Evolutionary conservation across 129 eudicot species (phyloP).

Genomic region (Pittosporum tobira): DNA sequence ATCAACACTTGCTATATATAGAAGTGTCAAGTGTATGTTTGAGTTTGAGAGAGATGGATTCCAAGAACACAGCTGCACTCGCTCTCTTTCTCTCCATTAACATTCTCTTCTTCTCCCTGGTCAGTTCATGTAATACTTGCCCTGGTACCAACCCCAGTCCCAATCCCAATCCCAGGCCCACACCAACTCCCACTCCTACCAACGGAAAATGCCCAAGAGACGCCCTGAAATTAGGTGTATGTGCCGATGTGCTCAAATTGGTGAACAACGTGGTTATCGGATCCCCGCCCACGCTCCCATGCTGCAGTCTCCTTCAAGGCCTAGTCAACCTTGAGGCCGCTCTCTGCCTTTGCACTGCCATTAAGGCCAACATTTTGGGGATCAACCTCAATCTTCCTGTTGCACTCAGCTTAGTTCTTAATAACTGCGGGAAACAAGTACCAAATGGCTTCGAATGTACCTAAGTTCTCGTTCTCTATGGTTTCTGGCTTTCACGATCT

Average conservation of each 20-base stretch:
- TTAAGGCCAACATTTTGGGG: slow-evolving; percentile 54
- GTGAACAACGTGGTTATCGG: slow-evolving; percentile 1
- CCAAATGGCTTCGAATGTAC: slow-evolving; percentile 47
- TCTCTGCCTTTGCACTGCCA: slow-evolving; percentile 62
- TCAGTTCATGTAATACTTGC: slow-evolving; percentile 35
- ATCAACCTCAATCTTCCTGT: slow-evolving; percentile 54
- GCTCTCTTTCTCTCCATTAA: slow-evolving; percentile 39
- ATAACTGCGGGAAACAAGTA: slow-evolving; percentile 45
- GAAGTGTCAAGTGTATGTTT: too few relatives aligned
- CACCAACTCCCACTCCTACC: slow-evolving; percentile 1
- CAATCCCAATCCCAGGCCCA: slow-evolving; percentile 19
- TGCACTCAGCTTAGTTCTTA: slow-evolving; percentile 55
- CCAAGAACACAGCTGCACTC: slow-evolving; percentile 18
- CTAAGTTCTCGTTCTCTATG: neutral
- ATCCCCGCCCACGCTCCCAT: slow-evolving; percentile 16
- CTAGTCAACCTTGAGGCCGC: slow-evolving; percentile 64
- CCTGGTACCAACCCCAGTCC: slow-evolving; percentile 29
- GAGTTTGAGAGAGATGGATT: slow-evolving; percentile 24
- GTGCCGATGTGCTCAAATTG: slow-evolving; percentile 8
- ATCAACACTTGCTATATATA: neutral
- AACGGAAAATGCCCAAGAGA: neutral
- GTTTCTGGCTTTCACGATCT: neutral
- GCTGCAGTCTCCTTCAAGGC: slow-evolving; percentile 51
- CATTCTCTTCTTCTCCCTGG: slow-evolving; percentile 42
- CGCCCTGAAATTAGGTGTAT: slow-evolving; percentile 8